These are phyloP conservation scores for Trametes sp. DNA, from an alignment of 1,284 basidiomycete species.

Conservation along the genomic window DNA sequence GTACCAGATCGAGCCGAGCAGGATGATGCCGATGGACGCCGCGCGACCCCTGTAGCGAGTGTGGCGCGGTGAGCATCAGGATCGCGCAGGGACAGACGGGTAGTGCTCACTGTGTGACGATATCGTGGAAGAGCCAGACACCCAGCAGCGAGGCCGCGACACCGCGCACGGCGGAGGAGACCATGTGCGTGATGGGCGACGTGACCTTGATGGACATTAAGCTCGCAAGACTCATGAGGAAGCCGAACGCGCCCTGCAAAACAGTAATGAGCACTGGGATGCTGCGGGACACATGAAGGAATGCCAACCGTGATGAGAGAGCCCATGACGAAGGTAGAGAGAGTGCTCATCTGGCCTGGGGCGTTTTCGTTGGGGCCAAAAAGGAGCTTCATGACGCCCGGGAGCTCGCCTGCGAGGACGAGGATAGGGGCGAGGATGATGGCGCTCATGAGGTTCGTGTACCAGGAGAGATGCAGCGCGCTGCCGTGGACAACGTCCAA, in stretches of 20 bases:
- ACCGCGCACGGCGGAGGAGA: conserved; percentile 85
- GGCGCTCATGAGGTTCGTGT: conserved; percentile 81
- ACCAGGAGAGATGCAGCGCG: conserved; percentile 84
- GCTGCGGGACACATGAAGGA: background rate
- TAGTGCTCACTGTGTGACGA: conserved; percentile 72
- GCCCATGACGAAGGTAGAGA: conserved; percentile 79
- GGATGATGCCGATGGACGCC: conserved; percentile 80
- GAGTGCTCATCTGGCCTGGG: conserved; percentile 51
- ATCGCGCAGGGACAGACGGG: background rate
- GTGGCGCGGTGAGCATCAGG: background rate
- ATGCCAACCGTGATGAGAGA: conserved; percentile 73
- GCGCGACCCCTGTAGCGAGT: conserved; percentile 68
- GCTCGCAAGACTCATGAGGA: conserved; percentile 91
- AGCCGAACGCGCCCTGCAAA: conserved; percentile 78
- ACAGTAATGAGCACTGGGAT: background rate
- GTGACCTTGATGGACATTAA: conserved; percentile 91
- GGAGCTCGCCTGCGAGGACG: conserved; percentile 74
- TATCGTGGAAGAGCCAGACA: conserved; percentile 77
- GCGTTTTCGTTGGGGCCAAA: conserved; percentile 50
- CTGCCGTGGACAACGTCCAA: conserved; percentile 79
- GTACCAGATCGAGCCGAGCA: conserved; percentile 83
- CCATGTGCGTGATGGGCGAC: conserved; percentile 92
- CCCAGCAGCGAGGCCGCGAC: conserved; percentile 83
- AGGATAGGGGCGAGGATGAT: conserved; percentile 71
- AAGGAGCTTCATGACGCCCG: conserved; percentile 65